A percentile compares a stretch with the other conserved stretches of the same genome.
Evolutionary conservation across 208 protist genomes (phyloP).

Genomic region (Plasmodiophora brassicae): DNA sequence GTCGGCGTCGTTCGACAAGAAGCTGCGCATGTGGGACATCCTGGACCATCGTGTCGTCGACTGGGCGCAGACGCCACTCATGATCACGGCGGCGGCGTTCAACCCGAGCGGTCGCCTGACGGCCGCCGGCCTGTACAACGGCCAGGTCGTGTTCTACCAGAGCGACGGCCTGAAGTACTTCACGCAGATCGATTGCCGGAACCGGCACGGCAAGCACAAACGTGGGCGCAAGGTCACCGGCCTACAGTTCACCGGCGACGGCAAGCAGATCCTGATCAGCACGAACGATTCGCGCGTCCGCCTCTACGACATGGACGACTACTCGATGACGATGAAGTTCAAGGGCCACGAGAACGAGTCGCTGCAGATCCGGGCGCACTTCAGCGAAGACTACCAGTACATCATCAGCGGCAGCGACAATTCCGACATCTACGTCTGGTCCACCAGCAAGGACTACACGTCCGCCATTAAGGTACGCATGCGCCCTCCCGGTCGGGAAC

Average conservation of each 20-base stretch:
- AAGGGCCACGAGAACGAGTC: constrained; percentile 44
- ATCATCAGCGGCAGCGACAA: constrained; percentile 48
- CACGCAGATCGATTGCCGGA: constrained; percentile 30
- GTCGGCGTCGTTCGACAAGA: constrained; percentile 44
- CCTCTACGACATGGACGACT: constrained; percentile 58
- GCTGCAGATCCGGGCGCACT: constrained; percentile 43
- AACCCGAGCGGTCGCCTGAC: background rate
- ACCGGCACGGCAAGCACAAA: constrained; percentile 29
- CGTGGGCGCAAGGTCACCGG: constrained; percentile 37
- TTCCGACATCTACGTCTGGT: constrained; percentile 47
- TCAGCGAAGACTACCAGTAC: constrained; percentile 42
- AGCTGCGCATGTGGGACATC: constrained; percentile 62
- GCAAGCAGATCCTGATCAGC: constrained; percentile 57
- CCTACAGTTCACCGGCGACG: constrained; percentile 41
- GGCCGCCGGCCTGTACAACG: constrained; percentile 37
- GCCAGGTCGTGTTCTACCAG: constrained; percentile 30
- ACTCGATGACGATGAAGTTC: constrained; percentile 57
- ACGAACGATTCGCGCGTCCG: constrained; percentile 61
- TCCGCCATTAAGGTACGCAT: background rate
- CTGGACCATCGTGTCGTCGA: constrained; percentile 44
- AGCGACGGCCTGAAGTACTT: constrained; percentile 33
- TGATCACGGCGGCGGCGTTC: constrained; percentile 46
- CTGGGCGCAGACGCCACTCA: constrained; percentile 41
- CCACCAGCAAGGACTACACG: background rate
- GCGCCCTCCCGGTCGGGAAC: no score